Evolutionary conservation across 108 stramenopile genomes (phyloP).

Genomic region (Skeletonema menzelii): DNA sequence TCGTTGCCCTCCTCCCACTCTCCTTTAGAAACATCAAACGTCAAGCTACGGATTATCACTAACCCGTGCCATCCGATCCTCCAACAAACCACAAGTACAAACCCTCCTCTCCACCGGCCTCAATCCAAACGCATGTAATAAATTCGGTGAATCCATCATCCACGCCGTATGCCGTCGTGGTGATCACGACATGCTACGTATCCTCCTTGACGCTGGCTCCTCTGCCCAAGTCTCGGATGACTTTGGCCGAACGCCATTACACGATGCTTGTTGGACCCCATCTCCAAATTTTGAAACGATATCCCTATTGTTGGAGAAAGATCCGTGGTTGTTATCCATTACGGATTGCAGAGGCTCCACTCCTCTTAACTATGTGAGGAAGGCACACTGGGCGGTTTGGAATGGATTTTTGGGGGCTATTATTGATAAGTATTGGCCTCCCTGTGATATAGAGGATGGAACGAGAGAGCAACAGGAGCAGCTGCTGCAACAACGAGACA

Average conservation of each 20-base stretch:
- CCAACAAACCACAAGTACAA: constrained; percentile 49
- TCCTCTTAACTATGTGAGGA: constrained; percentile 61
- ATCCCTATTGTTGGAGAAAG: constrained; percentile 49
- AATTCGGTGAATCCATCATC: constrained; percentile 83
- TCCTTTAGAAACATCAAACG: constrained; percentile 59
- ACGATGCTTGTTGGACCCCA: constrained; percentile 88
- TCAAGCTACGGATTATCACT: constrained; percentile 78
- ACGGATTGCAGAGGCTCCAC: constrained; percentile 51
- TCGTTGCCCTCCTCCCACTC: neutral
- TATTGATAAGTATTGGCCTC: constrained; percentile 34
- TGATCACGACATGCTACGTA: constrained; percentile 49
- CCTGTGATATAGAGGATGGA: neutral
- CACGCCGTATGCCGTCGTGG: constrained; percentile 80
- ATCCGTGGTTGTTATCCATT: constrained; percentile 47
- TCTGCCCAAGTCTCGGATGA: constrained; percentile 75
- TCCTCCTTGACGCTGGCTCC: constrained; percentile 57
- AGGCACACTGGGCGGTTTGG: constrained; percentile 50
- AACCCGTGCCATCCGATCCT: constrained; percentile 74
- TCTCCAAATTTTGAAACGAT: constrained; percentile 58
- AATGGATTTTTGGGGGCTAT: constrained; percentile 44
- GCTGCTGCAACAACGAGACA: neutral
- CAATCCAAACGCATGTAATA: constrained; percentile 87
- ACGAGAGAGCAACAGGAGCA: neutral
- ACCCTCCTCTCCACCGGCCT: constrained; percentile 66
- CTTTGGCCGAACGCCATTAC: constrained; percentile 78